phyloP scores from a whole-genome alignment of 352 stramenopile species.

The Phytophthora pinifolia region DNA sequence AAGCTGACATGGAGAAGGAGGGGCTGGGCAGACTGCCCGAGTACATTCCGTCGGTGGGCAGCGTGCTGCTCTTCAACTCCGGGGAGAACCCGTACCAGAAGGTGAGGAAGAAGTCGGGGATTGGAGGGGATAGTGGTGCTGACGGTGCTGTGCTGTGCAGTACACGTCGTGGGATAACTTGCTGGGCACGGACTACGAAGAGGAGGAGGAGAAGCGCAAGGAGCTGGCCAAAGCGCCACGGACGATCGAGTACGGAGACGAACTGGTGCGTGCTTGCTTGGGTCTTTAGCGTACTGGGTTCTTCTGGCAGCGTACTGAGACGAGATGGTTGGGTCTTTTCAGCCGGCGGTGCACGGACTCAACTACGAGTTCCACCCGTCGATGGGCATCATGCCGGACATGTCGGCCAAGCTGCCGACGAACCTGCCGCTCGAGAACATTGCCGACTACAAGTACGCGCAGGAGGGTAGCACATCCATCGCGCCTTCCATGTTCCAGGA shows the following conservation, averaged over 20 bases:
- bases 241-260: constrained; percentile 80
- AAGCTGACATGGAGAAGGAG: constrained; percentile 86
- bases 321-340: no score
- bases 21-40: constrained; percentile 76
- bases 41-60: constrained; percentile 81
- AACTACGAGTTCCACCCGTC: constrained; percentile 81
- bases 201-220: constrained; percentile 87
- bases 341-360: constrained; percentile 64
- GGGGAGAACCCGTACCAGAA: constrained; percentile 89
- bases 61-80: constrained; percentile 87
- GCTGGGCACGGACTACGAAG: constrained; percentile 82
- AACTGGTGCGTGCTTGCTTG: constrained; percentile 44
- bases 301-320: no score
- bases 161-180: constrained; percentile 90
- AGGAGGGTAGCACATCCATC: constrained; percentile 65
- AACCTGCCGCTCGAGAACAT: constrained; percentile 83
- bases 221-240: constrained; percentile 76
- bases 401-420: constrained; percentile 74
- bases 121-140: background rate
- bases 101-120: constrained; percentile 25
- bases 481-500: constrained; percentile 85
- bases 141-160: constrained; percentile 30
- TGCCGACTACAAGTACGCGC: constrained; percentile 78
- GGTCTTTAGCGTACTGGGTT: no score
- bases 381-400: constrained; percentile 63